Conservation (phyloP, 257 asterid species). For the Leptodermis oblonga region DNA sequence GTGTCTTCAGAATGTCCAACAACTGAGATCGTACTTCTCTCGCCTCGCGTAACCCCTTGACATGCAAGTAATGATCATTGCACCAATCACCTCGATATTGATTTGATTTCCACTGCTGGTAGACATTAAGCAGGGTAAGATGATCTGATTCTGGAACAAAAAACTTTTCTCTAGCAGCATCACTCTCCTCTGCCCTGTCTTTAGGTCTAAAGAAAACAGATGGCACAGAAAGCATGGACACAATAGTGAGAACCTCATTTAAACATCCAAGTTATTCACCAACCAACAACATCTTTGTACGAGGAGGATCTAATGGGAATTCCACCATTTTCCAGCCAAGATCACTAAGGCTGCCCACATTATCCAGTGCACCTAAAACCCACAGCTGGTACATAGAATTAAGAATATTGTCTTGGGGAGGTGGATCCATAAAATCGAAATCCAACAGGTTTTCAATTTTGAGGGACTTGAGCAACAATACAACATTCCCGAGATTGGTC, state of each 20-base stretch:
- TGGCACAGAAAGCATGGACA: slow-evolving; percentile 95
- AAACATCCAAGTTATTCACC: slow-evolving; percentile 78
- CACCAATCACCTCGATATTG: slow-evolving; percentile 91
- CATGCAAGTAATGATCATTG: slow-evolving; percentile 85
- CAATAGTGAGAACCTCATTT: slow-evolving; percentile 81
- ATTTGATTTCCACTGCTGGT: slow-evolving; percentile 85
- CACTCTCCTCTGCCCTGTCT: slow-evolving; percentile 96
- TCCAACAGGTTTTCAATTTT: slow-evolving; percentile 73
- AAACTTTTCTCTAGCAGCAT: slow-evolving; percentile 90
- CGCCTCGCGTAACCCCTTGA: slow-evolving; percentile 81
- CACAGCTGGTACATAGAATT: slow-evolving; percentile 94
- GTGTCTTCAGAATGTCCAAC: slow-evolving; percentile 66
- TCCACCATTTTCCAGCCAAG: slow-evolving; percentile 99
- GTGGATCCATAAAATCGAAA: slow-evolving; percentile 96
- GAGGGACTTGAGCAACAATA: slow-evolving; percentile 76
- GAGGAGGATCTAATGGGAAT: slow-evolving; percentile 91
- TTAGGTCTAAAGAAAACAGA: slow-evolving; percentile 91
- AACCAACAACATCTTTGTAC: slow-evolving; percentile 84
- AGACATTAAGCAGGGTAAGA: slow-evolving; percentile 74
- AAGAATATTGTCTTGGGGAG: slow-evolving; percentile 89
- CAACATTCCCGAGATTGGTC: slow-evolving; percentile 90
- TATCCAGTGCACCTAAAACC: slow-evolving; percentile 88
- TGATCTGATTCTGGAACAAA: slow-evolving; percentile 95
- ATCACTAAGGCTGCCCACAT: slow-evolving; percentile 73
- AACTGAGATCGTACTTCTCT: slow-evolving; percentile 90